Evolutionary conservation across 2,329 filamentous ascomycete genomes (phyloP).

Genomic region (Aspergillus sojae): DNA sequence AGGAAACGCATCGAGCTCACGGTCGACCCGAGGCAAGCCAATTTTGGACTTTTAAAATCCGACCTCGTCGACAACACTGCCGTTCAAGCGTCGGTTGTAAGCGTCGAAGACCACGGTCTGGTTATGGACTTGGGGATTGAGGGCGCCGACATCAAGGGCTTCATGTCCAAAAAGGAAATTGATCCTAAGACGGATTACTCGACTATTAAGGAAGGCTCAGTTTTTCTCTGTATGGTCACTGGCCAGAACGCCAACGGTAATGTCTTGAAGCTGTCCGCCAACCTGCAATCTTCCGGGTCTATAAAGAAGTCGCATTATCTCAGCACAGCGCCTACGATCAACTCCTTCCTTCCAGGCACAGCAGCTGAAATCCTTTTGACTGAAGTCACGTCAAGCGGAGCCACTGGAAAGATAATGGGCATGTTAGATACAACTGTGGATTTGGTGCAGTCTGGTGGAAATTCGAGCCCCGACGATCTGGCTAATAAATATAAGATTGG

Average conservation of each 20-base stretch:
- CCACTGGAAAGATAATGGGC: slow-evolving; percentile 89
- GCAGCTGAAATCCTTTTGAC: slow-evolving; percentile 82
- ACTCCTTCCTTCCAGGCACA: slow-evolving; percentile 89
- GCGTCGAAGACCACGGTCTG: slow-evolving; percentile 93
- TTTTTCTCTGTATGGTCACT: slow-evolving; percentile 80
- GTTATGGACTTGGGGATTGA: slow-evolving; percentile 88
- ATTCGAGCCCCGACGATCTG: slow-evolving; percentile 69
- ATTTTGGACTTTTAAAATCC: slow-evolving; percentile 71
- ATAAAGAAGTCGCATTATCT: slow-evolving; percentile 67
- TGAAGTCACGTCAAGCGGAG: slow-evolving; percentile 71
- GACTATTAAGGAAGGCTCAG: slow-evolving; percentile 76
- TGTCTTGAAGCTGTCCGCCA: slow-evolving; percentile 81
- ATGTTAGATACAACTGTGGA: slow-evolving; percentile 90
- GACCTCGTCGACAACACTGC: slow-evolving; percentile 76
- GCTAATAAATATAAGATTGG: slow-evolving; percentile 80
- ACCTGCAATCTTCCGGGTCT: slow-evolving; percentile 69
- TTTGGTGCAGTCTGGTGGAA: slow-evolving; percentile 81
- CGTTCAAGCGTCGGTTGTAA: slow-evolving; percentile 83
- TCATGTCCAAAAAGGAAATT: slow-evolving; percentile 82
- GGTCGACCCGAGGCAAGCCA: slow-evolving; percentile 75
- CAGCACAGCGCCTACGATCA: slow-evolving; percentile 79
- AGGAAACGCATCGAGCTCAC: slow-evolving; percentile 88
- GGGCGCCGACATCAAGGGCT: slow-evolving; percentile 70
- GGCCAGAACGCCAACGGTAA: slow-evolving; percentile 76
- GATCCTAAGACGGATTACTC: slow-evolving; percentile 66